Percentiles rank a stretch among this genome's conserved stretches.
Conservation (phyloP, 179 eudicot genomes). For the Beta corolliflora region DNA sequence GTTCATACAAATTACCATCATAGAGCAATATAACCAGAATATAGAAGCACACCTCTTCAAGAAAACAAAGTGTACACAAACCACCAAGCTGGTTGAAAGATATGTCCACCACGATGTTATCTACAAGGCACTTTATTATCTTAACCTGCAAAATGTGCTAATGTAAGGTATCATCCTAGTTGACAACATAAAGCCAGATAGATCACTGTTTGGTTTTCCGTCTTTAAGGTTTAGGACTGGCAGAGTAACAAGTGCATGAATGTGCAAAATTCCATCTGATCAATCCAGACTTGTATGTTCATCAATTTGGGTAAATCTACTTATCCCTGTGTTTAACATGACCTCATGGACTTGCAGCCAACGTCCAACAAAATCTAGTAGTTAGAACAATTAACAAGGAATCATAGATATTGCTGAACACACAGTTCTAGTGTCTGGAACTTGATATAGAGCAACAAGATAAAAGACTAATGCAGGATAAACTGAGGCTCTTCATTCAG, state of each 20-base stretch:
- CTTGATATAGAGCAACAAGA: neutral
- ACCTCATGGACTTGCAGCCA: neutral
- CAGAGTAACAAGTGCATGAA: neutral
- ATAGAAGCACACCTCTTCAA: slow-evolving; percentile 71
- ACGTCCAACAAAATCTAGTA: neutral
- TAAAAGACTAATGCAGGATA: neutral
- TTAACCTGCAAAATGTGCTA: slow-evolving; percentile 65
- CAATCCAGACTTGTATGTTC: neutral
- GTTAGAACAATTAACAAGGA: neutral
- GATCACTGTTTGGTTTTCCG: neutral
- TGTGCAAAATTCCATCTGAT: neutral
- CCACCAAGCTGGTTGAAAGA: slow-evolving; percentile 98
- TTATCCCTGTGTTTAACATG: neutral
- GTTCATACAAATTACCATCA: slow-evolving; percentile 13
- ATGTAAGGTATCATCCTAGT: neutral
- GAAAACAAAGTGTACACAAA: slow-evolving; percentile 94
- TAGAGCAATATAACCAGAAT: slow-evolving; percentile 12
- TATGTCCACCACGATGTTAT: slow-evolving; percentile 94
- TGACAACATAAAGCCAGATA: neutral
- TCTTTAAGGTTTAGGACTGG: neutral
- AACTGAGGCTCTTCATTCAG: neutral
- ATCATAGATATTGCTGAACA: slow-evolving; percentile 1
- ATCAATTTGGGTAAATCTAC: slow-evolving; percentile 3
- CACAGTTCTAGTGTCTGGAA: neutral
- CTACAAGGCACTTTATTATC: slow-evolving; percentile 94